Evolutionary conservation across 306 rosid genomes (phyloP).

Genomic region (Erythrophleum fordii): DNA sequence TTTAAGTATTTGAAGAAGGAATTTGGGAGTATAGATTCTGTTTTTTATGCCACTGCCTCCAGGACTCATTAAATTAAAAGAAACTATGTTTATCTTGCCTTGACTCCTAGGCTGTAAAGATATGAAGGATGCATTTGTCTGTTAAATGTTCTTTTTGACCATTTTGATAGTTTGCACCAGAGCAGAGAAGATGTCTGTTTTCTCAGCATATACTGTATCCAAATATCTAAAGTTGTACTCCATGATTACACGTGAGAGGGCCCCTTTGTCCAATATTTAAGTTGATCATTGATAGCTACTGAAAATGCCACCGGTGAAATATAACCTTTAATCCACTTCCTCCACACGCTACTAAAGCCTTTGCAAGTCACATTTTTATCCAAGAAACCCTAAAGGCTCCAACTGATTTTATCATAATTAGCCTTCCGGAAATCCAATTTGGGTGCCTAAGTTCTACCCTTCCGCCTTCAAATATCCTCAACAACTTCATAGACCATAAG

Average conservation of each 20-base stretch:
- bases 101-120: not conserved
- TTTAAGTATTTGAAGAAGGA: not conserved
- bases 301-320: slow-evolving; percentile 10
- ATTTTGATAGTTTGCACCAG: not conserved
- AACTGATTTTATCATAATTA: too few species aligned
- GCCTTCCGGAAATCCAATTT: too few species aligned
- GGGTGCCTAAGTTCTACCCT: too few species aligned
- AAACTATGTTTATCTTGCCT: not conserved
- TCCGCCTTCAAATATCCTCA: not conserved
- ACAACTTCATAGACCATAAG: slow-evolving; percentile 2
- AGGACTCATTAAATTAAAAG: not conserved
- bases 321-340: not conserved
- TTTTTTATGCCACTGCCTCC: not conserved
- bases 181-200: not conserved
- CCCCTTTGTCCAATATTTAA: not conserved
- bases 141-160: not conserved
- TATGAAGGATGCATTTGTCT: not conserved
- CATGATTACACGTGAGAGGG: not conserved
- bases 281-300: not conserved
- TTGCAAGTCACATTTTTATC: not conserved
- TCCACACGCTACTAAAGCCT: slow-evolving; percentile 4
- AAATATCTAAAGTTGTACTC: not conserved
- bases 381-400: too few species aligned
- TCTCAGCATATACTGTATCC: not conserved
- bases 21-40: not conserved